phyloP scores from a whole-genome alignment of 257 asterid species.

The Linderniella brevidens region DNA sequence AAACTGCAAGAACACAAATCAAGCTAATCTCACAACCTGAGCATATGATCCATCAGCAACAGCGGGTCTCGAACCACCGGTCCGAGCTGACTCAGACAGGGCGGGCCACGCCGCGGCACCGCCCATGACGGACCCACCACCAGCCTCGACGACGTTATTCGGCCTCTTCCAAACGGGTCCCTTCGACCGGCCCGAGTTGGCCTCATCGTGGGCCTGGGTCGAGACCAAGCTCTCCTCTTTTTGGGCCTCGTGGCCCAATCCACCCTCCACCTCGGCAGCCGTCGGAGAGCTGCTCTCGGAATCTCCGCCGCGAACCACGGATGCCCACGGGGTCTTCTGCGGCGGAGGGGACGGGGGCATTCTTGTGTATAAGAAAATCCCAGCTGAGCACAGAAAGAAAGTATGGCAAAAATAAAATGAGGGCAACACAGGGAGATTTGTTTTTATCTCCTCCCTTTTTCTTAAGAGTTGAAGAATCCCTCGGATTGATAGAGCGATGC shows the following conservation, averaged over 20 bases:
- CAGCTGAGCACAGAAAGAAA: background rate
- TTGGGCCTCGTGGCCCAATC: constrained; percentile 16
- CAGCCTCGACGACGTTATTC: constrained; percentile 42
- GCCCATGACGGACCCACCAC: constrained; percentile 51
- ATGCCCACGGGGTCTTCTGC: constrained; percentile 39
- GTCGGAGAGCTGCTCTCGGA: constrained; percentile 18
- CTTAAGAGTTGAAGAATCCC: too few species aligned
- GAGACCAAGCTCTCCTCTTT: constrained; percentile 24
- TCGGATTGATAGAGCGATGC: too few species aligned
- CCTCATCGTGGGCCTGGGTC: constrained; percentile 20
- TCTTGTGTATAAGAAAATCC: constrained; percentile 7
- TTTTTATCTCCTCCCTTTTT: too few species aligned
- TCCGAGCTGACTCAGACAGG: constrained; percentile 50
- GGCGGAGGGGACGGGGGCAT: constrained; percentile 26
- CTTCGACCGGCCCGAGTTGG: constrained; percentile 39
- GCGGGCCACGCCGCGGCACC: constrained; percentile 79
- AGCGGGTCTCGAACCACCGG: constrained; percentile 21
- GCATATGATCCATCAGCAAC: constrained; percentile 41
- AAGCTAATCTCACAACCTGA: constrained; percentile 37
- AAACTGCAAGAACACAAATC: background rate
- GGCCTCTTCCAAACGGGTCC: constrained; percentile 66
- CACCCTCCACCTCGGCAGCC: constrained; percentile 17
- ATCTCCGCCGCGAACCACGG: constrained; percentile 41
- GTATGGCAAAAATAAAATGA: too few species aligned
- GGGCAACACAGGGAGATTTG: too few species aligned